Evolutionary conservation across 305 asterid genomes (phyloP).

Genomic region (Fraxinus platypoda): DNA sequence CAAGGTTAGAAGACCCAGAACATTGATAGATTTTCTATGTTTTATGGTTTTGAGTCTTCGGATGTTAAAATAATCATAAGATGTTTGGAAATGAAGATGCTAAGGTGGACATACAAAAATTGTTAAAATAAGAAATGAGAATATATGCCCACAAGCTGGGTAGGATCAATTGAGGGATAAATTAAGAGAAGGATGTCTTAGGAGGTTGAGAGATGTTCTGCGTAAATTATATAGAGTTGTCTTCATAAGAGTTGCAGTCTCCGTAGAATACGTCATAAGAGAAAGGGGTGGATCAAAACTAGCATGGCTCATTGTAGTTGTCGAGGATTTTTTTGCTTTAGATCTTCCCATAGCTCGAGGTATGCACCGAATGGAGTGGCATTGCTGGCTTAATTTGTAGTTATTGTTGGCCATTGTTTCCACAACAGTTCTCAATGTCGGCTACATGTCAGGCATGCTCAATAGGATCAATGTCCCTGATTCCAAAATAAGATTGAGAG

Average conservation of each 20-base stretch:
- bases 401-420: not conserved
- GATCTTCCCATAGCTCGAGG: not conserved
- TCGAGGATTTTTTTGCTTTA: not conserved
- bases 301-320: not conserved
- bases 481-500: not conserved
- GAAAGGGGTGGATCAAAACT: not conserved
- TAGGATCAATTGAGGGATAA: not conserved
- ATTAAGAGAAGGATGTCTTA: not conserved
- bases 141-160: not conserved
- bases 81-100: not conserved
- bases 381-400: not conserved
- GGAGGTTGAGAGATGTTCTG: not conserved
- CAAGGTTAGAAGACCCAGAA: not conserved
- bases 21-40: not conserved
- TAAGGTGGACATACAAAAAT: not conserved
- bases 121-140: not conserved
- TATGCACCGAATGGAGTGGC: not conserved
- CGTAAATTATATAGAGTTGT: not conserved
- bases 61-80: not conserved
- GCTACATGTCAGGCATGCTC: not conserved
- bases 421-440: not conserved
- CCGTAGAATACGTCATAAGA: not conserved
- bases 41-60: not conserved
- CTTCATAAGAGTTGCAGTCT: not conserved
- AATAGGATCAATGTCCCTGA: not conserved